Conservation (phyloP, 1,284 basidiomycete species). For the Tilletiaria anomala region DNA sequence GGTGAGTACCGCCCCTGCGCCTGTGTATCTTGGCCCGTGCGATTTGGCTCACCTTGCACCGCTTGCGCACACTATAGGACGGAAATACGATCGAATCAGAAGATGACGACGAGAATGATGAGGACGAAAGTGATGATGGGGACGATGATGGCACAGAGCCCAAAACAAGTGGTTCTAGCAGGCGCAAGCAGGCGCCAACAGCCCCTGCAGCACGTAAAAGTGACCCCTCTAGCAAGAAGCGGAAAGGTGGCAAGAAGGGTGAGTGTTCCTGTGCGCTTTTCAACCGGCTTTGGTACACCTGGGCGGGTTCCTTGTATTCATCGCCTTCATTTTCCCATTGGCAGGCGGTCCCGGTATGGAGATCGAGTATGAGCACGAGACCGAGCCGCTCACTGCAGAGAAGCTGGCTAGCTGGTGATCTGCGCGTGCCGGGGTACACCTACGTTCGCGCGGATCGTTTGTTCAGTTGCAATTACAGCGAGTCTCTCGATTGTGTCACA, state of each 20-base stretch:
- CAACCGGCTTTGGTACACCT: neutral
- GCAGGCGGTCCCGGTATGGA: conserved; percentile 53
- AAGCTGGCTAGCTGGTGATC: conserved; percentile 36
- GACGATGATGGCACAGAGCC: conserved; percentile 11
- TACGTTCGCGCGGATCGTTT: no score
- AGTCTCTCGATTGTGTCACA: no score
- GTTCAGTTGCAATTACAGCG: no score
- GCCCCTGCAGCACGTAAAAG: neutral
- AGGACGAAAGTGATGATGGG: conserved; percentile 15
- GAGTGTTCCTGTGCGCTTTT: neutral
- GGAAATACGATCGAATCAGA: conserved; percentile 1
- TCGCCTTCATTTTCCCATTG: neutral
- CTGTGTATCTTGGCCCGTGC: no score
- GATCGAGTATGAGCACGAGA: conserved; percentile 85
- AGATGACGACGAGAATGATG: conserved; percentile 9
- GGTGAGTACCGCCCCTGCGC: no score
- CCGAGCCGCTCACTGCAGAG: conserved; percentile 50
- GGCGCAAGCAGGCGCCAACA: neutral
- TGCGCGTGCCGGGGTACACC: no score
- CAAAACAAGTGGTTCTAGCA: conserved; percentile 2
- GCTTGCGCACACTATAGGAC: no score
- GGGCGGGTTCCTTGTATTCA: neutral
- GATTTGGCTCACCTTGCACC: no score
- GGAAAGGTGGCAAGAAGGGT: conserved; percentile 8
- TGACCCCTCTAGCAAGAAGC: no score